Evolutionary conservation across 1,139 yeast genomes (phyloP).

Genomic region (Geotrichum armillariae): DNA sequence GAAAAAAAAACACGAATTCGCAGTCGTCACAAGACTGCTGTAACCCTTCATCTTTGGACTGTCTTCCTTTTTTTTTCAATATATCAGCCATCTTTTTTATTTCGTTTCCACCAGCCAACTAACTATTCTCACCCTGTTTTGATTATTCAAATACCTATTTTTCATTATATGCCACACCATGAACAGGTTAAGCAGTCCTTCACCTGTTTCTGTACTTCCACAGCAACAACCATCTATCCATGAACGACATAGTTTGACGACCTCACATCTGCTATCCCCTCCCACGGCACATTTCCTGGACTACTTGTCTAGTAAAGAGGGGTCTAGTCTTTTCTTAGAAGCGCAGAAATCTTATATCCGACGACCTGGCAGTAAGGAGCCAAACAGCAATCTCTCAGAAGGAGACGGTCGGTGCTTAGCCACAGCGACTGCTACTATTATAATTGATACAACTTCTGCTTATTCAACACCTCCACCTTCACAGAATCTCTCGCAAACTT

Average conservation of each 20-base stretch:
- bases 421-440: slow-evolving; percentile 5
- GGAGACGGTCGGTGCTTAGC: slow-evolving; percentile 4
- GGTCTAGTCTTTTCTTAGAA: not conserved
- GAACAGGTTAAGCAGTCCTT: slow-evolving; percentile 10
- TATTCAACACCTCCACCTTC: slow-evolving; percentile 6
- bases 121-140: not conserved
- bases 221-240: slow-evolving; percentile 5
- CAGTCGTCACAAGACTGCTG: not conserved
- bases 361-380: not conserved
- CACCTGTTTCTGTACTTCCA: slow-evolving; percentile 9
- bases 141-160: not conserved
- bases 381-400: not conserved
- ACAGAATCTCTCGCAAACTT: slow-evolving; percentile 3
- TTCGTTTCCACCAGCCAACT: not conserved
- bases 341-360: not conserved
- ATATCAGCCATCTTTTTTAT: not conserved
- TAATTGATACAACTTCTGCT: slow-evolving; percentile 5
- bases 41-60: too few species aligned
- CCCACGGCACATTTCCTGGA: slow-evolving; percentile 1
- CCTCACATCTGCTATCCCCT: slow-evolving; percentile 3
- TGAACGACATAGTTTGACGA: not conserved
- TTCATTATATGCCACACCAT: not conserved
- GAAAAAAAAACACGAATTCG: not conserved
- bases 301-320: slow-evolving; percentile 1
- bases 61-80: too few species aligned